Conservation (phyloP, 2,329 filamentous ascomycete species). For the Cylindrodendrum hubeiense region DNA sequence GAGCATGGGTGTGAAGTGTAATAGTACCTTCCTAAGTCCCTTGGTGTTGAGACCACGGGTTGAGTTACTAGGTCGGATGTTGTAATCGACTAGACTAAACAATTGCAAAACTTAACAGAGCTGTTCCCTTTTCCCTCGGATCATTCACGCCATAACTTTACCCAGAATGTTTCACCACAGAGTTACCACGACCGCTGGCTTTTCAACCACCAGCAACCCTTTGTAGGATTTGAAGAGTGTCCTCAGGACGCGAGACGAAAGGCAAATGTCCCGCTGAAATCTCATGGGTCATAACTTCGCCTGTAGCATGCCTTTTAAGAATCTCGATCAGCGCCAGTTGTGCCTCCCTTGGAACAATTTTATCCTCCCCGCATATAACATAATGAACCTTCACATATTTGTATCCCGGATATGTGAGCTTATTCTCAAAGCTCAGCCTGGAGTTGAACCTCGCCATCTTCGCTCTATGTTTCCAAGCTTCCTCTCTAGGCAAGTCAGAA, state of each 20-base stretch:
- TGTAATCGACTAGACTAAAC: no score
- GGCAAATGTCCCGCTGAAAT: not conserved
- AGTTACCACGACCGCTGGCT: not conserved
- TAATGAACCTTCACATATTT: slow-evolving; percentile 34
- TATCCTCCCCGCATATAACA: slow-evolving; percentile 28
- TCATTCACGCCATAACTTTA: no score
- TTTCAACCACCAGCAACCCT: not conserved
- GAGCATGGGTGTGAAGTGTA: no score
- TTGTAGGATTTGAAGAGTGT: not conserved
- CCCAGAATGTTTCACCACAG: no score
- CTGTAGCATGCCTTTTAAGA: not conserved
- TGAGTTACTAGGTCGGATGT: no score
- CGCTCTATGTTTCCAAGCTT: slow-evolving; percentile 16
- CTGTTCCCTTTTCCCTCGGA: no score
- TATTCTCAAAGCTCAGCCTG: slow-evolving; percentile 28
- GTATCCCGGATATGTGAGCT: slow-evolving; percentile 30
- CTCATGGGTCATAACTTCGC: not conserved
- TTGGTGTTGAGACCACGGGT: no score
- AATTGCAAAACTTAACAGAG: no score
- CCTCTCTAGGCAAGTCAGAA: slow-evolving; percentile 23
- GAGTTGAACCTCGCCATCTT: slow-evolving; percentile 26
- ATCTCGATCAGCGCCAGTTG: slow-evolving; percentile 27
- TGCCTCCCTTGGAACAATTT: slow-evolving; percentile 4
- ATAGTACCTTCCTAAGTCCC: no score
- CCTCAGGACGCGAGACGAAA: not conserved